phyloP scores from a whole-genome alignment of 768 basidiomycete species.

The Tylopilus sp. region DNA sequence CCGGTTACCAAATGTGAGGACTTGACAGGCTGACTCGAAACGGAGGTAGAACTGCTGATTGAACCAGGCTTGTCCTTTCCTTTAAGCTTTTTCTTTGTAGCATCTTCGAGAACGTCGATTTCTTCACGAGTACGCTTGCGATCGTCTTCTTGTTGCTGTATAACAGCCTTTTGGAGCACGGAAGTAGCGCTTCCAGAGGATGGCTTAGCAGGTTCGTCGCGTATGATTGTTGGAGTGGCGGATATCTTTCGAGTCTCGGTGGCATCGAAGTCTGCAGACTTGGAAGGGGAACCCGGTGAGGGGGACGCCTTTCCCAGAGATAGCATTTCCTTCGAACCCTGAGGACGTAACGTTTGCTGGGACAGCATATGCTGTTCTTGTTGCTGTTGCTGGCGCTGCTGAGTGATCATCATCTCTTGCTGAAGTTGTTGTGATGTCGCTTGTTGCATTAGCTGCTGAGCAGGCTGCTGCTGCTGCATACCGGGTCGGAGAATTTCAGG shows the following conservation, averaged over 20 bases:
- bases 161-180: conserved; percentile 37
- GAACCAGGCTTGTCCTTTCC: conserved; percentile 45
- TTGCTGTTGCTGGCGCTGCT: conserved; percentile 35
- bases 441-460: conserved; percentile 11
- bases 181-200: conserved; percentile 19
- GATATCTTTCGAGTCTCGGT: conserved; percentile 76
- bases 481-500: conserved; percentile 39
- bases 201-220: conserved; percentile 41
- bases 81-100: conserved; percentile 47
- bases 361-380: conserved; percentile 30
- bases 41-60: conserved; percentile 22
- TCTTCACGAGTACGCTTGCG: conserved; percentile 53
- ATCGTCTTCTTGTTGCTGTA: conserved; percentile 50
- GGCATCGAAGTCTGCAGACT: conserved; percentile 59
- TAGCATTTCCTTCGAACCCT: conserved; percentile 49
- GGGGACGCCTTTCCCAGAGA: conserved; percentile 26
- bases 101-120: conserved; percentile 42
- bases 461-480: conserved; percentile 23
- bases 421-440: conserved; percentile 22
- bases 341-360: conserved; percentile 37
- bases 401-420: conserved; percentile 26
- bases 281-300: conserved; percentile 29
- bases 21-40: conserved; percentile 22
- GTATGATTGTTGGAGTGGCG: conserved; percentile 74
- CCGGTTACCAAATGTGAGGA: conserved; percentile 13